A percentile compares a stretch with the other conserved stretches of the same genome.
Evolutionary conservation across 2,329 filamentous ascomycete species (phyloP).

Genomic region (Pseudocercospora fuligena): DNA sequence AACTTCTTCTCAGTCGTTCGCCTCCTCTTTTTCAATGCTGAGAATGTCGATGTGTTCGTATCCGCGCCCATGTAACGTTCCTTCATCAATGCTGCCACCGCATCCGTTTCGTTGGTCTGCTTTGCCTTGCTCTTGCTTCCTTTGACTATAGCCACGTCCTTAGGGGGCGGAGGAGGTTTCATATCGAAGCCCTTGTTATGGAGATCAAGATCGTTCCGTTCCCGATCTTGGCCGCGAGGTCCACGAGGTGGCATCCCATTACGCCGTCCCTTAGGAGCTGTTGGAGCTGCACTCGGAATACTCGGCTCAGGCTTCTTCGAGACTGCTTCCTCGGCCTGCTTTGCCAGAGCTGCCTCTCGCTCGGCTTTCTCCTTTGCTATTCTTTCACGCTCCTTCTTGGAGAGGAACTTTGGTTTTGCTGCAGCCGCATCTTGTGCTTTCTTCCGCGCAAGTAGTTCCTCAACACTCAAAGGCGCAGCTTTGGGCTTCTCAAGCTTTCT

Average conservation of each 20-base stretch:
- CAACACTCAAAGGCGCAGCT: slow-evolving; percentile 73
- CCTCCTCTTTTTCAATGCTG: slow-evolving; percentile 92
- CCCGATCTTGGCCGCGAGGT: slow-evolving; percentile 45
- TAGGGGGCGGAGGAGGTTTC: slow-evolving; percentile 54
- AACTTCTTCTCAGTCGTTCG: slow-evolving; percentile 95
- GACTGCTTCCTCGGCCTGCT: slow-evolving; percentile 51
- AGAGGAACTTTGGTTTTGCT: slow-evolving; percentile 85
- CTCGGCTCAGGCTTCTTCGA: slow-evolving; percentile 17
- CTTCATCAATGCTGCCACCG: slow-evolving; percentile 75
- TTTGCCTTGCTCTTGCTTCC: slow-evolving; percentile 43
- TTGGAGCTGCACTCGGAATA: slow-evolving; percentile 53
- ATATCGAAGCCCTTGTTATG: slow-evolving; percentile 58
- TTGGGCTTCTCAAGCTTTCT: slow-evolving; percentile 54
- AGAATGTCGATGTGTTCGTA: slow-evolving; percentile 84
- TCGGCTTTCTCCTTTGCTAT: slow-evolving; percentile 77
- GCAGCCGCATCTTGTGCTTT: slow-evolving; percentile 82
- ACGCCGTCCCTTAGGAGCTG: slow-evolving; percentile 73
- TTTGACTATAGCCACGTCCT: slow-evolving; percentile 45
- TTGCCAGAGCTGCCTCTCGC: slow-evolving; percentile 68
- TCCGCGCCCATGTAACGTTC: slow-evolving; percentile 91
- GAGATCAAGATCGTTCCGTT: slow-evolving; percentile 38
- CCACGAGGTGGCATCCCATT: slow-evolving; percentile 55
- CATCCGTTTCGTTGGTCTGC: slow-evolving; percentile 59
- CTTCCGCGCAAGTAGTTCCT: slow-evolving; percentile 84
- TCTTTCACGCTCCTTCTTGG: slow-evolving; percentile 80